Conservation (phyloP, 805 yeast genomes). For the Peterozyma xylosa region DNA sequence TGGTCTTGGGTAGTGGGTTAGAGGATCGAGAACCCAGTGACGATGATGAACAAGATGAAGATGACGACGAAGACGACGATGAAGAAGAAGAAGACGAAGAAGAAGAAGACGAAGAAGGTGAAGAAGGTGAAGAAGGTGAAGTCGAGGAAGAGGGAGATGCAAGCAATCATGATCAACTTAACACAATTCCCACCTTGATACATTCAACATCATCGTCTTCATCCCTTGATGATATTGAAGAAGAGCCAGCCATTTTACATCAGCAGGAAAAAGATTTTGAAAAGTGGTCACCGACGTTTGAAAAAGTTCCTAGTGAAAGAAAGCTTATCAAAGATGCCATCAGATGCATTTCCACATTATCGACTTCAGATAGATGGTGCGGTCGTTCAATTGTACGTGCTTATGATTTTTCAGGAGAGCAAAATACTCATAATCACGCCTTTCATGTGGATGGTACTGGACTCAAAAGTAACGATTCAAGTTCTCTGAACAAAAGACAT, state of each 20-base stretch:
- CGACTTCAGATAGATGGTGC: slow-evolving; percentile 26
- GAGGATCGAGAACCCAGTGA: neutral
- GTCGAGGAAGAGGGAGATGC: slow-evolving; percentile 17
- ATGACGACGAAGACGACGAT: slow-evolving; percentile 16
- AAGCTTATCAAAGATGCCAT: slow-evolving; percentile 23
- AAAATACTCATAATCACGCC: neutral
- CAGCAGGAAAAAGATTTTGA: neutral
- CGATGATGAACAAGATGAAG: neutral
- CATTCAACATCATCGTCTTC: slow-evolving; percentile 8
- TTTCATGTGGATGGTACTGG: neutral
- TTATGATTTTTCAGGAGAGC: neutral
- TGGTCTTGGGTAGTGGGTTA: neutral
- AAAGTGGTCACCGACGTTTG: slow-evolving; percentile 9
- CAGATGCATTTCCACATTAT: slow-evolving; percentile 24
- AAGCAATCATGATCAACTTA: neutral
- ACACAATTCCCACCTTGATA: neutral
- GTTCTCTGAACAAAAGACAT: neutral
- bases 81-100: slow-evolving; percentile 22
- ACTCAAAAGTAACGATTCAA: neutral
- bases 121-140: slow-evolving; percentile 12
- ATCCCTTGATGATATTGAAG: slow-evolving; percentile 2
- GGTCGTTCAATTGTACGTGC: slow-evolving; percentile 13
- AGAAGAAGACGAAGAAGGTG: slow-evolving; percentile 12
- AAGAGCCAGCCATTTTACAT: neutral
- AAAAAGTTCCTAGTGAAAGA: slow-evolving; percentile 14